phyloP scores from a whole-genome alignment of 208 protist genomes.

The Phytomonas francai region DNA sequence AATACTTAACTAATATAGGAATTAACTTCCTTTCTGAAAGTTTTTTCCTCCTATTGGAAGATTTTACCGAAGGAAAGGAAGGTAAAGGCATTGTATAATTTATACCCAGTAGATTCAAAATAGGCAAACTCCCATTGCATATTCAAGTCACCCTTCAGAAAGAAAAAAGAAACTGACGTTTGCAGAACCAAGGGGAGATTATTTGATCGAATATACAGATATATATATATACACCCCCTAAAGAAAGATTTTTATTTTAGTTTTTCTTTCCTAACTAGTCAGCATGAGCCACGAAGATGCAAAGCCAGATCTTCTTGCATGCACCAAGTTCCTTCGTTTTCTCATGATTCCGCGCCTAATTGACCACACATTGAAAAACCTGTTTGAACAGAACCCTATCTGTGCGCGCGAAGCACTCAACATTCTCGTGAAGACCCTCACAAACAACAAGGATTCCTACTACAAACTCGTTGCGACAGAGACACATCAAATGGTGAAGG shows the following conservation, averaged over 20 bases:
- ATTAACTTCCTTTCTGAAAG: background rate
- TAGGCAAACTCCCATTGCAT: background rate
- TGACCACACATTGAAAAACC: slow-evolving; percentile 1
- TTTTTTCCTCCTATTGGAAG: background rate
- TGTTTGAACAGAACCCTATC: slow-evolving; percentile 19
- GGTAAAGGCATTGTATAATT: background rate
- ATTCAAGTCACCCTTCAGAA: background rate
- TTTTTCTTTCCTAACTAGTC: background rate
- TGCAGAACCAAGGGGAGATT: background rate
- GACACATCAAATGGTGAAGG: slow-evolving; percentile 12
- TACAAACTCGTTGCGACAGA: slow-evolving; percentile 11
- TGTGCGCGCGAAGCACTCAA: slow-evolving; percentile 19
- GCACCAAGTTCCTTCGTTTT: slow-evolving; percentile 5
- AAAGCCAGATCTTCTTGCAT: background rate
- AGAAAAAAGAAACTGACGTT: background rate
- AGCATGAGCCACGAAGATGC: background rate
- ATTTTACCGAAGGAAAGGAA: background rate
- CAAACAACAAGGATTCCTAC: slow-evolving; percentile 5
- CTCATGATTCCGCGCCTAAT: slow-evolving; percentile 1
- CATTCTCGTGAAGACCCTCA: slow-evolving; percentile 18
- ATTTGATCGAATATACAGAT: background rate
- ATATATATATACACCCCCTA: background rate
- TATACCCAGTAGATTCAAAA: background rate
- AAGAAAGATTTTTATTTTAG: background rate
- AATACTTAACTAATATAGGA: background rate